Percentiles rank a stretch among this genome's conserved stretches.
Conservation (phyloP, 495 filamentous ascomycete genomes). For the Penicillium paxilli region DNA sequence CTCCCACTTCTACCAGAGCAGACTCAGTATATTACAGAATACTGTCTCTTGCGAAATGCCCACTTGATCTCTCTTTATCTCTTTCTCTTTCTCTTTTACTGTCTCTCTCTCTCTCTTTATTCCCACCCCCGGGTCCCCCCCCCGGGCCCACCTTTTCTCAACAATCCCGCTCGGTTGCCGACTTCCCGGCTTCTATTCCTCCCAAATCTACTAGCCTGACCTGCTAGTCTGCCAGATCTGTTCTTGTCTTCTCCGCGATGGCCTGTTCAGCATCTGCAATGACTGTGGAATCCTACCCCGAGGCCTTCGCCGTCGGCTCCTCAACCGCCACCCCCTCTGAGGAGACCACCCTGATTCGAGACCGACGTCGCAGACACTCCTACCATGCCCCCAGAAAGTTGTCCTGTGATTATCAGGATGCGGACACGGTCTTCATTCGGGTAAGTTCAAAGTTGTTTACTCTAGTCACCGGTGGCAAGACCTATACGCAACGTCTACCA, state of each 20-base stretch:
- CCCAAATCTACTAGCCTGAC: too few species aligned
- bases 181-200: neutral
- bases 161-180: neutral
- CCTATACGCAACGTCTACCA: neutral
- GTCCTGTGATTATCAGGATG: conserved; percentile 62
- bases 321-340: conserved; percentile 36
- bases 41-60: too few species aligned
- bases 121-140: conserved; percentile 3
- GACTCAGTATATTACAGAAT: too few species aligned
- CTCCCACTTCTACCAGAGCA: too few species aligned
- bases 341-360: conserved; percentile 40
- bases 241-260: conserved; percentile 30
- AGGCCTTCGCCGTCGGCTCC: conserved; percentile 24
- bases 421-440: conserved; percentile 67
- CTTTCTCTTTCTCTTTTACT: conserved; percentile 3
- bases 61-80: too few species aligned
- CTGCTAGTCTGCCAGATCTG: too few species aligned
- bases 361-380: conserved; percentile 62
- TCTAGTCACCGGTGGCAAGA: too few species aligned
- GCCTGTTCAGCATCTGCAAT: conserved; percentile 47
- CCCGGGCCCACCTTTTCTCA: conserved; percentile 8
- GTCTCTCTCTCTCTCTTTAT: neutral
- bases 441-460: conserved; percentile 34
- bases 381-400: conserved; percentile 59
- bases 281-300: conserved; percentile 45